These are phyloP conservation scores for Trypethelium eluteriae DNA, from an alignment of 495 filamentous ascomycete species.

Conservation along the genomic window DNA sequence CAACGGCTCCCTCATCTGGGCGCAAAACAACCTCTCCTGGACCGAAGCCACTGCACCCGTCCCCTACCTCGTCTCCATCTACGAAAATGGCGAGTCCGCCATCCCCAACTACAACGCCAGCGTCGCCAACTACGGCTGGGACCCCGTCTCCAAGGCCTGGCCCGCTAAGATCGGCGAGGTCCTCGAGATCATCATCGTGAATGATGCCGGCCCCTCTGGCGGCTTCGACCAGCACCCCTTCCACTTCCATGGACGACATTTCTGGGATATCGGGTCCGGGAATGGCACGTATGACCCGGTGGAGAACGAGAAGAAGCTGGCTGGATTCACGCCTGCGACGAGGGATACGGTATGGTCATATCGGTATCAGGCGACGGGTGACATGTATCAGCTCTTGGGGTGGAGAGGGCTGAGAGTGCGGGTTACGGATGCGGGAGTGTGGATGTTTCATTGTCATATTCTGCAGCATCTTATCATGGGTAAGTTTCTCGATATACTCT, in stretches of 20 bases:
- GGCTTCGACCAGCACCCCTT: slow-evolving; percentile 53
- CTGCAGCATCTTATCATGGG: slow-evolving; percentile 50
- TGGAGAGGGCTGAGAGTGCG: slow-evolving; percentile 54
- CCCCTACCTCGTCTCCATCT: slow-evolving; percentile 52
- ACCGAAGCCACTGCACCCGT: slow-evolving; percentile 36
- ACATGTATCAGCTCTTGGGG: slow-evolving; percentile 39
- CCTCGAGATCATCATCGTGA: slow-evolving; percentile 53
- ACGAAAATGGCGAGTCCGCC: slow-evolving; percentile 33
- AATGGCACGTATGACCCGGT: slow-evolving; percentile 48
- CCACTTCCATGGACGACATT: slow-evolving; percentile 52
- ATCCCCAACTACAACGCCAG: slow-evolving; percentile 34
- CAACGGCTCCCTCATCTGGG: slow-evolving; percentile 37
- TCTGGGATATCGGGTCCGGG: slow-evolving; percentile 52
- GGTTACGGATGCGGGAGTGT: slow-evolving; percentile 47
- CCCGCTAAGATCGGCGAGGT: slow-evolving; percentile 52
- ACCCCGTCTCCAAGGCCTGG: slow-evolving; percentile 44
- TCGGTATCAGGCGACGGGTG: slow-evolving; percentile 37
- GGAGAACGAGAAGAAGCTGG: slow-evolving; percentile 45
- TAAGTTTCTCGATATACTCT: slow-evolving; percentile 19
- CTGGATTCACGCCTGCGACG: slow-evolving; percentile 35
- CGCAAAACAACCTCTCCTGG: slow-evolving; percentile 46
- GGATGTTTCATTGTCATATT: slow-evolving; percentile 60
- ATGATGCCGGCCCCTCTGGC: slow-evolving; percentile 41
- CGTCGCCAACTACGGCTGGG: slow-evolving; percentile 44
- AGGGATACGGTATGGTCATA: slow-evolving; percentile 53